phyloP scores from a whole-genome alignment of 257 asterid genomes.

The Solanum pinnatisectum region DNA sequence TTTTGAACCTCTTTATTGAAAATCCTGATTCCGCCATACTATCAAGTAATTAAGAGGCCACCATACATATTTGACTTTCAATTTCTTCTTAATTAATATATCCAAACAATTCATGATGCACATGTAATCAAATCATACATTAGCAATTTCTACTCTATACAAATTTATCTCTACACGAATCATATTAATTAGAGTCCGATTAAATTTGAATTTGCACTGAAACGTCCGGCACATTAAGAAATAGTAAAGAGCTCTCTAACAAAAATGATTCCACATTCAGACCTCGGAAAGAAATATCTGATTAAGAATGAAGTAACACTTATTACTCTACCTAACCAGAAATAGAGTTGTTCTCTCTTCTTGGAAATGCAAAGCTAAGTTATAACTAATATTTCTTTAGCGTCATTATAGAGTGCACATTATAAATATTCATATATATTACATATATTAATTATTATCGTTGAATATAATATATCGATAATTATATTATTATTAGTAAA shows the following conservation, averaged over 20 bases:
- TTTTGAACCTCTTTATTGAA: too few relatives aligned
- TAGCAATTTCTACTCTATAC: not conserved
- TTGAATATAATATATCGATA: too few relatives aligned
- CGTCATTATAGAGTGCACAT: not conserved
- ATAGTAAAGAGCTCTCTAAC: not conserved
- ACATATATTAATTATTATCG: not conserved
- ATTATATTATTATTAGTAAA: not conserved
- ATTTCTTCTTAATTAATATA: not conserved
- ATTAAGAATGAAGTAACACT: too few relatives aligned
- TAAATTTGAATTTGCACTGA: too few relatives aligned
- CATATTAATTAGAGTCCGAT: too few relatives aligned
- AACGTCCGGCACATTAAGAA: too few relatives aligned
- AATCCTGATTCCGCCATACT: too few relatives aligned
- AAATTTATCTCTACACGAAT: too few relatives aligned
- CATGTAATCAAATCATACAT: not conserved
- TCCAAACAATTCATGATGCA: not conserved
- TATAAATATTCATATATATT: too few relatives aligned
- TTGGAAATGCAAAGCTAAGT: not conserved
- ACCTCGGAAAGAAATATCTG: too few relatives aligned
- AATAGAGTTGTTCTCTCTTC: not conserved
- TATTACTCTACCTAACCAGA: not conserved
- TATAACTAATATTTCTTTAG: not conserved
- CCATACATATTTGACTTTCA: not conserved
- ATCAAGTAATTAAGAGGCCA: not conserved
- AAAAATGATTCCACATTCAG: not conserved